Conservation (phyloP, 305 asterid genomes). For the Fraxinus nigra region DNA sequence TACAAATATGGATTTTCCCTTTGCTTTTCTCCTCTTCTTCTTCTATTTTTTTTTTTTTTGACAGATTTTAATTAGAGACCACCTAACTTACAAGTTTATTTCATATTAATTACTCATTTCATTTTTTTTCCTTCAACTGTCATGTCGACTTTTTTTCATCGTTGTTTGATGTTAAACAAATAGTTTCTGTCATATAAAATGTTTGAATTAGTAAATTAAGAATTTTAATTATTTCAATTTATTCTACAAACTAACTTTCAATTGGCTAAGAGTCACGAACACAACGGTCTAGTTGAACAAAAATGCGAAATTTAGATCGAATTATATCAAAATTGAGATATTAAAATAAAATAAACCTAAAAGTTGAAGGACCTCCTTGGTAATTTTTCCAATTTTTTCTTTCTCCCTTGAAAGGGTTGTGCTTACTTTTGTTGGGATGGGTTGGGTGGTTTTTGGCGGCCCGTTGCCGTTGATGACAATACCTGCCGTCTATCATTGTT, state of each 20-base stretch:
- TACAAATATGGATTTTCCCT: background rate
- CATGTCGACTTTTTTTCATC: background rate
- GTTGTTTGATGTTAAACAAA: background rate
- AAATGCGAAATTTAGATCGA: too few relatives aligned
- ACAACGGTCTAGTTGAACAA: too few relatives aligned
- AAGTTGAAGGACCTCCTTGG: background rate
- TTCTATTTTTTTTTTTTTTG: too few relatives aligned
- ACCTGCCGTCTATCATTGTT: background rate
- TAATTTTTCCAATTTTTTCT: background rate
- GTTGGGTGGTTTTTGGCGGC: background rate
- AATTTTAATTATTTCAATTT: background rate
- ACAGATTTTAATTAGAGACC: background rate
- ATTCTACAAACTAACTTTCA: background rate
- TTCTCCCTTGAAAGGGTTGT: background rate
- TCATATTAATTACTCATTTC: background rate
- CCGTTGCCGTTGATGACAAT: background rate
- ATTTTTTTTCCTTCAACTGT: background rate
- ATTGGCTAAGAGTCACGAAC: background rate
- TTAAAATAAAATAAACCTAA: too few relatives aligned
- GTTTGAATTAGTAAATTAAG: background rate
- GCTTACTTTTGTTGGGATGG: background rate
- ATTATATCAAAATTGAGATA: background rate
- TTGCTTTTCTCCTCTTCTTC: too few relatives aligned
- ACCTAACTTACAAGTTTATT: background rate
- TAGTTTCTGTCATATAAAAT: background rate